phyloP scores from a whole-genome alignment of 2,329 filamentous ascomycete species.

The Fusarium sp. region DNA sequence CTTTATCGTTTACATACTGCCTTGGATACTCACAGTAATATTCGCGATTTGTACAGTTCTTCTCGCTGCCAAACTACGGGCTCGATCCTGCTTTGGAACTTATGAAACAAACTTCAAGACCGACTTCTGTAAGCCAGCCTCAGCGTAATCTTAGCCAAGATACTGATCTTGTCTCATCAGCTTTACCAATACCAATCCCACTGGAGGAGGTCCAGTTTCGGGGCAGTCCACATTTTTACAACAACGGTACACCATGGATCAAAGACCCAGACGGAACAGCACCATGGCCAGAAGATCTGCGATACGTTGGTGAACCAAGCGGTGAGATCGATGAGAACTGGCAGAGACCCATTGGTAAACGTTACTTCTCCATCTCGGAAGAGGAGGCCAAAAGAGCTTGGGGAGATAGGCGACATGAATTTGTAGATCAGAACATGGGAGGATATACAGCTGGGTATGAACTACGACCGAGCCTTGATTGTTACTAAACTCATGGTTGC shows the following conservation, averaged over 20 bases:
- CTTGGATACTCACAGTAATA: neutral
- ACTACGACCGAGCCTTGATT: rapidly evolving
- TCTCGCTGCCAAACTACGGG: neutral
- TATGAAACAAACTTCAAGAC: neutral
- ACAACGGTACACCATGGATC: neutral
- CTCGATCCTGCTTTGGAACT: neutral
- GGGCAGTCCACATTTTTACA: neutral
- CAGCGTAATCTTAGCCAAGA: rapidly evolving
- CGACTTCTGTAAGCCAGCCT: neutral
- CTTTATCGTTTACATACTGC: neutral
- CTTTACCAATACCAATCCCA: neutral
- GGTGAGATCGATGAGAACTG: neutral
- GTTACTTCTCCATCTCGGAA: neutral
- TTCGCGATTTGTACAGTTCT: neutral
- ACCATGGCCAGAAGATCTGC: neutral
- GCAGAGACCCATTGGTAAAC: neutral
- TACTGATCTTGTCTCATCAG: neutral
- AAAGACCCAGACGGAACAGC: neutral
- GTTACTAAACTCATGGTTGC: neutral
- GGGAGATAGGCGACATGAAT: neutral
- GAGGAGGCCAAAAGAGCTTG: neutral
- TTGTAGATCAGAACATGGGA: neutral
- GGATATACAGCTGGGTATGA: neutral
- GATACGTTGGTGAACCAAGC: neutral
- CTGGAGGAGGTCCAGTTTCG: neutral